phyloP scores from a whole-genome alignment of 2,329 filamentous ascomycete species.

The Phyllosticta citriasiana region DNA sequence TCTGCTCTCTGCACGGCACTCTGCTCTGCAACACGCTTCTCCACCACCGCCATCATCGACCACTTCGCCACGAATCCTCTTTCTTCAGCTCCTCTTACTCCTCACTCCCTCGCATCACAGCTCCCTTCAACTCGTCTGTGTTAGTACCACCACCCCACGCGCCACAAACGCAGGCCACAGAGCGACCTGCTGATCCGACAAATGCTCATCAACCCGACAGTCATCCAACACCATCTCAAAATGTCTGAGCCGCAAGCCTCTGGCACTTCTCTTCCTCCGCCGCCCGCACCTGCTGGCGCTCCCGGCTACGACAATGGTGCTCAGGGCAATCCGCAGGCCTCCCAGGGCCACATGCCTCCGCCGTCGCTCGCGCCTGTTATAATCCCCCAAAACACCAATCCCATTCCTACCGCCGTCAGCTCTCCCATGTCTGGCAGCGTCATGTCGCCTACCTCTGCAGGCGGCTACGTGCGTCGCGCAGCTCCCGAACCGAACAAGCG shows the following conservation, averaged over 20 bases:
- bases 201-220: slow-evolving; percentile 10
- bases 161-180: neutral
- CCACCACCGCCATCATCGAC: neutral
- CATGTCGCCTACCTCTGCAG: slow-evolving; percentile 76
- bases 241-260: slow-evolving; percentile 72
- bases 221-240: slow-evolving; percentile 22
- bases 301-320: slow-evolving; percentile 71
- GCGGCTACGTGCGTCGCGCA: slow-evolving; percentile 74
- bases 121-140: slow-evolving; percentile 1
- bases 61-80: neutral
- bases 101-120: neutral
- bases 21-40: neutral
- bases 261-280: slow-evolving; percentile 55
- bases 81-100: neutral
- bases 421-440: slow-evolving; percentile 72
- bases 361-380: slow-evolving; percentile 73
- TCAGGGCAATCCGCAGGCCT: slow-evolving; percentile 58
- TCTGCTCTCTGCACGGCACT: no score
- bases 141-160: slow-evolving; percentile 10
- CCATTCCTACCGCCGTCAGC: slow-evolving; percentile 84
- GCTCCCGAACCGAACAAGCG: slow-evolving; percentile 98
- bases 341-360: slow-evolving; percentile 73
- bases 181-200: neutral
- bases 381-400: slow-evolving; percentile 93
- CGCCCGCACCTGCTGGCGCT: slow-evolving; percentile 58